These are phyloP conservation scores for Plasmodium coatneyi DNA, from an alignment of 169 alveolate species.

Conservation along the genomic window DNA sequence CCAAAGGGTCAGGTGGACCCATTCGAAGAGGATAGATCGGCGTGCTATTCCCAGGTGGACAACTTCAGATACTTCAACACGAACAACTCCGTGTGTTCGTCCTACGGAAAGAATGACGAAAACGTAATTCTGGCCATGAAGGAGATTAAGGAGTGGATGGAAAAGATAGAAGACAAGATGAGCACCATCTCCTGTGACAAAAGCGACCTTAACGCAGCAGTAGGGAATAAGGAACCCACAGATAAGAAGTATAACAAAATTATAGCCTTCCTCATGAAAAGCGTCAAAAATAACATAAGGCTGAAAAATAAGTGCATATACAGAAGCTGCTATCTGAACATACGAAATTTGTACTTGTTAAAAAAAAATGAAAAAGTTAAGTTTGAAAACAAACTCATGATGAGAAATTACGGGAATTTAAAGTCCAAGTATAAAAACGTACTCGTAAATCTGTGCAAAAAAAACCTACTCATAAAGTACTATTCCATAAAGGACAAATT, in stretches of 20 bases:
- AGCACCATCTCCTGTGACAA: constrained; percentile 46
- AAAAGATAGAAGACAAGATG: constrained; percentile 59
- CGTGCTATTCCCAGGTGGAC: constrained; percentile 2
- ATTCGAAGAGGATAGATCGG: constrained; percentile 22
- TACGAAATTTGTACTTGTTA: constrained; percentile 30
- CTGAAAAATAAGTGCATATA: constrained; percentile 21
- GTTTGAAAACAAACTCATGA: constrained; percentile 44
- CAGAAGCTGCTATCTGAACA: constrained; percentile 46
- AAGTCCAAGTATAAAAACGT: constrained; percentile 46
- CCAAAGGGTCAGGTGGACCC: neutral
- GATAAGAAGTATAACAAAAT: constrained; percentile 17
- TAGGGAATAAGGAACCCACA: neutral
- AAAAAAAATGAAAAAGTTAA: constrained; percentile 56
- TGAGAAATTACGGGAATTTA: constrained; percentile 15
- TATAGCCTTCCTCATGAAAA: constrained; percentile 34
- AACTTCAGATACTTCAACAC: constrained; percentile 27
- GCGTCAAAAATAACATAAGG: constrained; percentile 38
- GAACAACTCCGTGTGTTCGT: constrained; percentile 38
- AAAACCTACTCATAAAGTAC: constrained; percentile 37
- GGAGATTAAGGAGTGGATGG: constrained; percentile 72
- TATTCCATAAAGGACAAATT: constrained; percentile 29
- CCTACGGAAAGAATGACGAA: constrained; percentile 33
- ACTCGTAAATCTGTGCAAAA: constrained; percentile 41
- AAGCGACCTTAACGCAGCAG: constrained; percentile 8
- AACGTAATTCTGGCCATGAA: constrained; percentile 36